These are phyloP conservation scores for Fusarium sp. DNA, from an alignment of 2,329 filamentous ascomycete genomes.

Conservation along the genomic window DNA sequence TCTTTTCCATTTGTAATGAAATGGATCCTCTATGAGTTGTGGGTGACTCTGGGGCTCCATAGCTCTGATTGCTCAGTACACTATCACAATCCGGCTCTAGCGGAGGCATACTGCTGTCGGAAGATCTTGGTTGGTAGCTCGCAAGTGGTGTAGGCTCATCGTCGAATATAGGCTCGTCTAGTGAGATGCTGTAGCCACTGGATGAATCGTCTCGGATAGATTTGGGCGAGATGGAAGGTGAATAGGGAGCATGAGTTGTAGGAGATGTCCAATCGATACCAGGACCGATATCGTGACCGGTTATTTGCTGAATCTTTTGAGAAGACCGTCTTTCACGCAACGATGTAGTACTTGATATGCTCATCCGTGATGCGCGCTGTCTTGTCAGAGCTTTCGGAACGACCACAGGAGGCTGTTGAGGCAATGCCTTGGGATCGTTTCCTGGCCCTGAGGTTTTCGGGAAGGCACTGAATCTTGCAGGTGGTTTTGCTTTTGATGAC, in stretches of 20 bases:
- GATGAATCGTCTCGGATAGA: slow-evolving; percentile 42
- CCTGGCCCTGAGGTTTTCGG: slow-evolving; percentile 34
- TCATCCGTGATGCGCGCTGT: slow-evolving; percentile 37
- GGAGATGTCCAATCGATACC: slow-evolving; percentile 33
- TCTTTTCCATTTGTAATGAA: slow-evolving; percentile 32
- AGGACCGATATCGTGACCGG: slow-evolving; percentile 54
- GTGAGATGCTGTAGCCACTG: slow-evolving; percentile 39
- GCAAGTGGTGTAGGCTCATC: slow-evolving; percentile 30
- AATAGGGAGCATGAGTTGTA: slow-evolving; percentile 21
- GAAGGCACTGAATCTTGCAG: slow-evolving; percentile 35
- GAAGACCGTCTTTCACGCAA: slow-evolving; percentile 47
- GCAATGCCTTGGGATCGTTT: slow-evolving; percentile 35
- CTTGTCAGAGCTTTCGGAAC: slow-evolving; percentile 28
- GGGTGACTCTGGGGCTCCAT: slow-evolving; percentile 34
- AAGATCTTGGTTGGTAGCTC: slow-evolving; percentile 34
- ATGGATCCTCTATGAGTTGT: slow-evolving; percentile 19
- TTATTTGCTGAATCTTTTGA: slow-evolving; percentile 58
- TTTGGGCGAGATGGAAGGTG: slow-evolving; percentile 35
- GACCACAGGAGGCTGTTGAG: slow-evolving; percentile 28
- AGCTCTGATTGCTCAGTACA: slow-evolving; percentile 42
- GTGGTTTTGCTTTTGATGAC: slow-evolving; percentile 13
- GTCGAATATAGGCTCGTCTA: slow-evolving; percentile 41
- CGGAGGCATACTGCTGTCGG: slow-evolving; percentile 40
- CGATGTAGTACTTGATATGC: slow-evolving; percentile 31
- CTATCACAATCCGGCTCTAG: slow-evolving; percentile 45